Evolutionary conservation across 2,329 filamentous ascomycete genomes (phyloP).

Genomic region (Ampelomyces quisqualis): DNA sequence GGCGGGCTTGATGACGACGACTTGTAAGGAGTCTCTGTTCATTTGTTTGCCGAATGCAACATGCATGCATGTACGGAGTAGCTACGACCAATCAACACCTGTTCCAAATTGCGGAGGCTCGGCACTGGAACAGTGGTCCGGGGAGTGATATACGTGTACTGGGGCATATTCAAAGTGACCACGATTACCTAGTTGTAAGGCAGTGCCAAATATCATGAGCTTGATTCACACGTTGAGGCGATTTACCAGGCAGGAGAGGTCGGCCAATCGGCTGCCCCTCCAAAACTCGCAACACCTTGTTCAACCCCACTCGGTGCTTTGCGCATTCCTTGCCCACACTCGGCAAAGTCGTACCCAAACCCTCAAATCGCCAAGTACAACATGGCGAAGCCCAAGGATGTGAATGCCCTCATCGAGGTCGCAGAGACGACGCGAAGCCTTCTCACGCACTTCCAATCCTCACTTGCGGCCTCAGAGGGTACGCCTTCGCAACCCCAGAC

Average conservation of each 20-base stretch:
- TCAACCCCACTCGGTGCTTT: not conserved
- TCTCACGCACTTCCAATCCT: constrained; percentile 40
- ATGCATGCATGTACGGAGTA: too few species aligned
- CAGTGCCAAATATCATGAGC: not conserved
- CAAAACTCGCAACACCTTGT: constrained; percentile 1
- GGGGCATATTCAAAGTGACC: too few species aligned
- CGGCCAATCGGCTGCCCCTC: constrained; percentile 4
- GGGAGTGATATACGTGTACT: not conserved
- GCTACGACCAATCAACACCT: too few species aligned
- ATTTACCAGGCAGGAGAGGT: too few species aligned
- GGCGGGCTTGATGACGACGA: not conserved
- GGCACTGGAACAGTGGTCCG: not conserved
- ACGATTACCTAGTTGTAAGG: too few species aligned
- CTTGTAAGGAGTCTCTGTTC: too few species aligned
- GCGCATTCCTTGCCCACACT: not conserved
- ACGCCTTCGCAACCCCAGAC: constrained; percentile 9
- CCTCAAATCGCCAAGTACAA: too few species aligned
- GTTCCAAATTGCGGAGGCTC: too few species aligned
- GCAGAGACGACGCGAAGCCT: constrained; percentile 41
- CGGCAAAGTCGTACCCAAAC: too few species aligned
- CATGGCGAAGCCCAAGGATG: constrained; percentile 30
- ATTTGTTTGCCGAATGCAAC: too few species aligned
- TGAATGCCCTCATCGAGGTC: constrained; percentile 36
- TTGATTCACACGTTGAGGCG: too few species aligned
- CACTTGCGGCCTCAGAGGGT: constrained; percentile 27